Evolutionary conservation across 306 rosid species (phyloP).

Genomic region (Spatholobus suberectus): DNA sequence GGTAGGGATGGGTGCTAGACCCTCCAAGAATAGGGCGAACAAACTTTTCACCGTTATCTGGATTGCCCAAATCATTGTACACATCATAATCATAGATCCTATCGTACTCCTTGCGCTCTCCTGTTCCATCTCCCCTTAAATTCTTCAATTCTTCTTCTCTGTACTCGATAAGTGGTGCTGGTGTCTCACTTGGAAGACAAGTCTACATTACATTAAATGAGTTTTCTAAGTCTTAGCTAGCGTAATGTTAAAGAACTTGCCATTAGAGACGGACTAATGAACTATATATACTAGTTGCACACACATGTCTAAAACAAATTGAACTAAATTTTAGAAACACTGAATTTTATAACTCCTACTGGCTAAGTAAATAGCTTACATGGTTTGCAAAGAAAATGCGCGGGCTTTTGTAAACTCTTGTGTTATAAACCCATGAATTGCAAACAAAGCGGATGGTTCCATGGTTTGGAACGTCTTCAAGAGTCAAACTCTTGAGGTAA

Average conservation of each 20-base stretch:
- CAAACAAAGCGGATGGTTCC: conserved; percentile 69
- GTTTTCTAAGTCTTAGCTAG: not conserved
- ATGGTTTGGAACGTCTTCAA: conserved; percentile 68
- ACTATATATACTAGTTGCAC: too few species aligned
- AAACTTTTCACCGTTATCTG: conserved; percentile 37
- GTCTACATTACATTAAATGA: conserved; percentile 44
- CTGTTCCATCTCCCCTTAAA: conserved; percentile 74
- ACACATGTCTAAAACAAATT: too few species aligned
- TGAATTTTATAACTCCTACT: too few species aligned
- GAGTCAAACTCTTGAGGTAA: conserved; percentile 63
- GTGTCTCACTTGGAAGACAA: conserved; percentile 74
- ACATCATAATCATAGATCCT: conserved; percentile 78
- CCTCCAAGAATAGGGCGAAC: conserved; percentile 81
- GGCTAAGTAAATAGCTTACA: conserved; percentile 42
- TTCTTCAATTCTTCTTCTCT: conserved; percentile 69
- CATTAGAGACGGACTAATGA: not conserved
- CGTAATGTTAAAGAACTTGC: not conserved
- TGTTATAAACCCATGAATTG: conserved; percentile 86
- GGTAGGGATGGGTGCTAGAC: conserved; percentile 68
- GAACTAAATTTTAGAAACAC: too few species aligned
- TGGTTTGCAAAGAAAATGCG: conserved; percentile 83
- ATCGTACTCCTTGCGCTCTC: conserved; percentile 68
- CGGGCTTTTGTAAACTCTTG: conserved; percentile 49
- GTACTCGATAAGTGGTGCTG: conserved; percentile 51
- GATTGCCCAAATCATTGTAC: conserved; percentile 75